A percentile compares a stretch with the other conserved stretches of the same genome.
Evolutionary conservation across 768 basidiomycete genomes (phyloP).

Genomic region (Tulasnella calospora): DNA sequence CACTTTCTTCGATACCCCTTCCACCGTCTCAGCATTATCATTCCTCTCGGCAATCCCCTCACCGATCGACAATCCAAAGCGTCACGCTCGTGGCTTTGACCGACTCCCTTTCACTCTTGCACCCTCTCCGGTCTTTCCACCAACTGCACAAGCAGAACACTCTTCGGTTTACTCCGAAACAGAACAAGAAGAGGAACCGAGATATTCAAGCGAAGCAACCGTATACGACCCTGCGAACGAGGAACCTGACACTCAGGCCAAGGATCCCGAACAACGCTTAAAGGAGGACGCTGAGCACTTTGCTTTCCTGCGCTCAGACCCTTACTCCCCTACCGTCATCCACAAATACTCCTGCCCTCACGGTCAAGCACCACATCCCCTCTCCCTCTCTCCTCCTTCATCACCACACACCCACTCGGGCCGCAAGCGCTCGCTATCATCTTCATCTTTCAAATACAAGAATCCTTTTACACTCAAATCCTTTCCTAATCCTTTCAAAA

Average conservation of each 20-base stretch:
- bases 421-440: conserved; percentile 9
- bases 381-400: background rate
- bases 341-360: conserved; percentile 3
- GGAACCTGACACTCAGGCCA: background rate
- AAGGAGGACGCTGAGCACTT: conserved; percentile 14
- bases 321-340: background rate
- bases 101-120: background rate
- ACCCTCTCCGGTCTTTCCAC: background rate
- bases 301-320: conserved; percentile 17
- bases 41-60: background rate
- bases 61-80: background rate
- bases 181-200: conserved; percentile 4
- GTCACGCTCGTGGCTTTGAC: conserved; percentile 1
- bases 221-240: background rate
- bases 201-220: conserved; percentile 13
- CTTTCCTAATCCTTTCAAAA: conserved; percentile 10
- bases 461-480: background rate
- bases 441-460: background rate
- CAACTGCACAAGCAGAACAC: background rate
- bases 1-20: background rate
- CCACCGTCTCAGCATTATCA: background rate
- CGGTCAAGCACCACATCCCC: background rate
- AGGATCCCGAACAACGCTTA: background rate
- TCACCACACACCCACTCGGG: background rate
- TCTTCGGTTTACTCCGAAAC: background rate